phyloP scores from a whole-genome alignment of 306 rosid genomes.

The Trichosanthes truncata region DNA sequence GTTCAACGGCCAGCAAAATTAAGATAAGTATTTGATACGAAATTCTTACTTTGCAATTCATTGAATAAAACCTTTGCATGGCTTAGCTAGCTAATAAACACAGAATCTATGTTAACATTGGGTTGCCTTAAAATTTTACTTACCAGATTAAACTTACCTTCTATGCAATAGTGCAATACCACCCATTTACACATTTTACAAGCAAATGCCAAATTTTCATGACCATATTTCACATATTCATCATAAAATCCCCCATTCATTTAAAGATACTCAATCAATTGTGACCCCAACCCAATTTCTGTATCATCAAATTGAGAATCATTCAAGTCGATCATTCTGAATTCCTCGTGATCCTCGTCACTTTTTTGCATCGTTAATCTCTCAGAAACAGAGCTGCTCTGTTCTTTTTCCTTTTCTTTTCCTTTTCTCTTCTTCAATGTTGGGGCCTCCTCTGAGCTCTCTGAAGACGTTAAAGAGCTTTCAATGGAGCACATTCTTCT shows the following conservation, averaged over 20 bases:
- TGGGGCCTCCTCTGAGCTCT: slow-evolving; percentile 47
- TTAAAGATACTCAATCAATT: background rate
- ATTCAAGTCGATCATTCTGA: slow-evolving; percentile 41
- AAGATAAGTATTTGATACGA: too few species aligned
- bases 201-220: background rate
- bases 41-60: too few species aligned
- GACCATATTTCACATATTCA: background rate
- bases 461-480: slow-evolving; percentile 79
- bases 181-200: background rate
- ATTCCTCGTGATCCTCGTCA: slow-evolving; percentile 24
- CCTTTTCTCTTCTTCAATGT: slow-evolving; percentile 23
- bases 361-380: slow-evolving; percentile 5
- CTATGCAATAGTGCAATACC: background rate
- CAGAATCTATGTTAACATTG: background rate
- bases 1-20: too few species aligned
- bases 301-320: background rate
- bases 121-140: background rate
- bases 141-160: background rate
- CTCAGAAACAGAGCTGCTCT: slow-evolving; percentile 28
- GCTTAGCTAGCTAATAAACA: background rate
- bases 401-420: slow-evolving; percentile 37
- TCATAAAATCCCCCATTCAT: background rate
- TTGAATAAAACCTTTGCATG: background rate
- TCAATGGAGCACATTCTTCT: slow-evolving; percentile 63
- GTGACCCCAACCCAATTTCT: background rate